Percentiles rank a stretch among this genome's conserved stretches.
phyloP scores from a whole-genome alignment of 805 yeast genomes.

The Yueomyces sp. region DNA sequence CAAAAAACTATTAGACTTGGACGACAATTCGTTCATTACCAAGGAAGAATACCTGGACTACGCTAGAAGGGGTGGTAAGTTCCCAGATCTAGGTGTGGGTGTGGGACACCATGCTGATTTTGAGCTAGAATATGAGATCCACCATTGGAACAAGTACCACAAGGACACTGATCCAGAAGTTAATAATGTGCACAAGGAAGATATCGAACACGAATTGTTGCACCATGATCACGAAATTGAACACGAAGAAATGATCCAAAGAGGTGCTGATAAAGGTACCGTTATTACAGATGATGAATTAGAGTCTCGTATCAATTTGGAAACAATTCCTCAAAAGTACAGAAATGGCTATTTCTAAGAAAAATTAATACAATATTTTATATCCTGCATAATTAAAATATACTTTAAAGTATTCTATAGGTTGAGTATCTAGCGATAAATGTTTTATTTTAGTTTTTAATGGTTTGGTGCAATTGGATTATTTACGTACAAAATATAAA shows the following conservation, averaged over 20 bases:
- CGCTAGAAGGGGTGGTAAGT: slow-evolving; percentile 46
- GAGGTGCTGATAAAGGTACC: slow-evolving; percentile 24
- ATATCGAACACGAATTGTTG: slow-evolving; percentile 70
- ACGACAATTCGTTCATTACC: slow-evolving; percentile 52
- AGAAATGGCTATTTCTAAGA: slow-evolving; percentile 14
- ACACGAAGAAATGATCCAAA: slow-evolving; percentile 29
- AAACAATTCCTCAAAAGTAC: slow-evolving; percentile 29
- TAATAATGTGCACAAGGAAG: slow-evolving; percentile 69
- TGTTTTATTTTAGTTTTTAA: no score
- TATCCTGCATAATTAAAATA: neutral
- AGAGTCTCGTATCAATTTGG: slow-evolving; percentile 25
- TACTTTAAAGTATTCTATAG: no score
- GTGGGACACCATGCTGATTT: slow-evolving; percentile 92
- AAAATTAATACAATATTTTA: neutral
- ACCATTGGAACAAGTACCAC: slow-evolving; percentile 83
- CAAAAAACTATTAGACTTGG: slow-evolving; percentile 46
- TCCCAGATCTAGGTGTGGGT: slow-evolving; percentile 89
- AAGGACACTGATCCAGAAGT: slow-evolving; percentile 74
- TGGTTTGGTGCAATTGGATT: no score
- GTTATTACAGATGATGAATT: slow-evolving; percentile 28
- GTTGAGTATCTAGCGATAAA: no score
- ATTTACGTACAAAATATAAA: no score
- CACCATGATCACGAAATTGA: slow-evolving; percentile 82
- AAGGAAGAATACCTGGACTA: slow-evolving; percentile 59
- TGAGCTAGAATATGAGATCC: slow-evolving; percentile 86